Base-by-base conservation (phyloP, 1,284 basidiomycete species). In the Dichomitus squalens region DNA sequence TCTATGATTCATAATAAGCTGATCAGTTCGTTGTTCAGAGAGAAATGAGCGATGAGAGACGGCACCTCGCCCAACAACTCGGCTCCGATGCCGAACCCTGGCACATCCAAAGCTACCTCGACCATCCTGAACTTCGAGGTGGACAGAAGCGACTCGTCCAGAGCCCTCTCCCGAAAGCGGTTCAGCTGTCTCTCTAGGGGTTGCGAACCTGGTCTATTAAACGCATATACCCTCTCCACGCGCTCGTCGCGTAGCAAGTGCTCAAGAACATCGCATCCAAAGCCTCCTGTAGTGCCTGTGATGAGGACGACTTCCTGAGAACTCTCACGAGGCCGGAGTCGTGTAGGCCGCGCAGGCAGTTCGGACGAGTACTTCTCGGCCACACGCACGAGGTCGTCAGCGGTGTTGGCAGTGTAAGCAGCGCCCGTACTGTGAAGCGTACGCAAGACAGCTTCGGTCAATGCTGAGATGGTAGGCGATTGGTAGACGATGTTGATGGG, bases 401-500 rank as follows among this genome's bases (percentile, higher is more conserved):
- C 31, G 5, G 18, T 44, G 20, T 29, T 40, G 20, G 36, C 49
- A 5, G 35, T n/a, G n/a, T n/a, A n/a, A n/a, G n/a, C n/a, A n/a
- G n/a, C n/a, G n/a, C n/a, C n/a, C n/a, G n/a, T n/a, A n/a, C n/a
- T n/a, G n/a, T n/a, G 27, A 7, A 31, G 9, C 12, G 49, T 18
- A 55, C 46, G n/a, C 60, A 27, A 6, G 12, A 74, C 51, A 40
- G 67, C 68, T 7, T 27, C 36, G 2, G 72, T 65, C 16, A 78
- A 69, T 2, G 59, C 34, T 5, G 56, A 40, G 52, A 77, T 72
- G 5, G 71, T 68, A 0, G 76, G 75, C 35, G 72, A 35, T 18
- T 69, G 59, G 58, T 76, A 78, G 29, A 78, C 74, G 52, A 77
- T 66, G 55, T 70, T 71, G 3, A 63, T 54, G 1, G 72, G 64